These are phyloP conservation scores for Solanum commersonii DNA, from an alignment of 257 asterid genomes.

Conservation along the genomic window DNA sequence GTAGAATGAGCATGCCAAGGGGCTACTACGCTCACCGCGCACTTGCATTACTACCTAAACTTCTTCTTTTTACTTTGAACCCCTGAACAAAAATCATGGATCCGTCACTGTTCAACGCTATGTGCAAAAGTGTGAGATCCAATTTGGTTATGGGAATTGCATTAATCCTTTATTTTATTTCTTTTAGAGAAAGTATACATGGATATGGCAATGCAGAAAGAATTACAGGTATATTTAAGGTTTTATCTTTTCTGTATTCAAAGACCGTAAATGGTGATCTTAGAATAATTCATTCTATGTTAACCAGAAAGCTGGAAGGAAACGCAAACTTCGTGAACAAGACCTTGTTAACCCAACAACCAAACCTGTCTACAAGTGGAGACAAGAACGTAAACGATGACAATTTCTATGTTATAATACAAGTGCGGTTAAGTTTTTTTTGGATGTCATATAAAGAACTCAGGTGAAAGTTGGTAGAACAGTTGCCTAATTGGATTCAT, in stretches of 20 bases:
- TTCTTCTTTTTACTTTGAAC: too few species aligned
- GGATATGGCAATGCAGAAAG: constrained; percentile 81
- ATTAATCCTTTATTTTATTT: too few species aligned
- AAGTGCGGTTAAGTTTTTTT: neutral
- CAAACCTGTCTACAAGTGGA: constrained; percentile 69
- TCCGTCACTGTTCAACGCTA: too few species aligned
- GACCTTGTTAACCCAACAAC: constrained; percentile 50
- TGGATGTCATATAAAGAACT: neutral
- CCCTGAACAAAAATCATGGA: too few species aligned
- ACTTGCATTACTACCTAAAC: too few species aligned
- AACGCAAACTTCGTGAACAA: constrained; percentile 74
- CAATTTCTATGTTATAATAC: neutral
- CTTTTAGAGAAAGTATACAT: constrained; percentile 50
- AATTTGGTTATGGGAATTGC: too few species aligned
- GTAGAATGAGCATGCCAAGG: too few species aligned
- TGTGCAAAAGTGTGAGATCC: too few species aligned
- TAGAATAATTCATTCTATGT: neutral
- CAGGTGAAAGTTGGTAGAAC: neutral
- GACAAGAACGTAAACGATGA: constrained; percentile 63
- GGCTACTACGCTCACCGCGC: too few species aligned
- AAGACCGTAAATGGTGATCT: neutral
- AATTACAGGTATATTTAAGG: constrained; percentile 49
- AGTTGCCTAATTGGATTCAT: neutral
- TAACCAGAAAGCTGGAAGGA: constrained; percentile 69
- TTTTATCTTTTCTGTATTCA: neutral